Base-by-base conservation (phyloP, 768 basidiomycete species). In the Podaxis sp. region DNA sequence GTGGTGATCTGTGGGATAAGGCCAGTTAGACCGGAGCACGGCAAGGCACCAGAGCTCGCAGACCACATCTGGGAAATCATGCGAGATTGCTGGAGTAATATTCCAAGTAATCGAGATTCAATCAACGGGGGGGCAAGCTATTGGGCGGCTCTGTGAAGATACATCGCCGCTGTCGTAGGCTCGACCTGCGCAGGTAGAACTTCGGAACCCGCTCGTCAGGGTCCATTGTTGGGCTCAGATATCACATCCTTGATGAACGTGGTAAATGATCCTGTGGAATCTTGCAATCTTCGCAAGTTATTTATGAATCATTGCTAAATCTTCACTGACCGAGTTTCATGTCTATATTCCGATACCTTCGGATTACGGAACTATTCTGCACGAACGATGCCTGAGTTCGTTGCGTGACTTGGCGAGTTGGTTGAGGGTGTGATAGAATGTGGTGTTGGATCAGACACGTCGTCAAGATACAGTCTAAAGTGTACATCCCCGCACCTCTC, bases 1-100 rank as follows among this genome's bases (percentile, higher is more conserved):
- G 63, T 65, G 8, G 60, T 70, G 22, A 63, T 70, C 26, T 28
- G 61, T 3, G 61, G 65, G 44, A 63, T 72, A 2, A 59, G 44
- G 33, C 56, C 56, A 17, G 22, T 0, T 5, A 40, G n/a, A 15
- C 56, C 56, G 4, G 33, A 38, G 17, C 36, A 17, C 19, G 15
- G 22, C 22, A 44, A 13, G 22, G 13, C 56, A 7, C 22, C 56
- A n/a, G 38, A 39, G 6, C 40, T 57, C 6, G 44, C 56, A 19
- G 40, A 44, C 11, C 12, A 38, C 56, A 39, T 57, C 26, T 57
- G 39, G 56, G 38, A 17, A 57, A n/a, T 44, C 9, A 57, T 57
- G 36, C 8, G n/a, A 26, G 13, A 57, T 9, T 57, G 33, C 40
- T 57, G 9, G 56, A 49, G 48, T 13, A 1, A 11, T 49, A 49